A percentile compares a stretch with the other conserved stretches of the same genome.
Evolutionary conservation across 2,329 filamentous ascomycete genomes (phyloP).

Genomic region (Aaosphaeria pasadenensis): DNA sequence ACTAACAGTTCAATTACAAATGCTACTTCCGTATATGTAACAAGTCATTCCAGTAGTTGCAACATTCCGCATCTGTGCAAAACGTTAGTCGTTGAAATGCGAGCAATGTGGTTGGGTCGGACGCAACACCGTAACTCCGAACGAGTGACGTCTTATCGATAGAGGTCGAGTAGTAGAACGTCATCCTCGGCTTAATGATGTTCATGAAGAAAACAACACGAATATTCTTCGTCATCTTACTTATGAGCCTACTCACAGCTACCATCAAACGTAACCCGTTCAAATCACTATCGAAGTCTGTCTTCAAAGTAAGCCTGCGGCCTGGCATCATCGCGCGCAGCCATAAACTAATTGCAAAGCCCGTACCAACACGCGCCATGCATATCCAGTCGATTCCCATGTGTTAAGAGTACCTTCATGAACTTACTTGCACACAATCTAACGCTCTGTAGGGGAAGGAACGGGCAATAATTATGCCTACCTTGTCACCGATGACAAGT

Average conservation of each 20-base stretch:
- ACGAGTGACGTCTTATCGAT: no score
- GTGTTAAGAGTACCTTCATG: conserved; percentile 57
- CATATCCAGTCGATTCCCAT: conserved; percentile 86
- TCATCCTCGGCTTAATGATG: background rate
- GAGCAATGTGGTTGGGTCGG: no score
- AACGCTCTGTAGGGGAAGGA: conserved; percentile 61
- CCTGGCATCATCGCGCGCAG: background rate
- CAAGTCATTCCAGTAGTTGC: no score
- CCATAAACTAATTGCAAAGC: conserved; percentile 23
- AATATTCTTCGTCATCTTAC: conserved; percentile 15
- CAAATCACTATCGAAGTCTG: conserved; percentile 13
- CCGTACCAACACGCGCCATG: conserved; percentile 56
- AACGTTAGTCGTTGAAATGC: no score
- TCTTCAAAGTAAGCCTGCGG: conserved; percentile 14
- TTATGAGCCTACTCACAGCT: conserved; percentile 33
- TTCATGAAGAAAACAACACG: background rate
- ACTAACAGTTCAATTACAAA: no score
- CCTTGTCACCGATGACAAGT: conserved; percentile 50
- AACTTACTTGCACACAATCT: background rate
- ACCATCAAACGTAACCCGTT: conserved; percentile 22
- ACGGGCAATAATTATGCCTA: conserved; percentile 83
- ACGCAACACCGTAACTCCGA: no score
- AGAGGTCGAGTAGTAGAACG: background rate
- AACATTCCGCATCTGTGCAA: no score
- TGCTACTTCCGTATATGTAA: no score